phyloP scores from a whole-genome alignment of 441 rosid species.

The Eutrema salsugineum region DNA sequence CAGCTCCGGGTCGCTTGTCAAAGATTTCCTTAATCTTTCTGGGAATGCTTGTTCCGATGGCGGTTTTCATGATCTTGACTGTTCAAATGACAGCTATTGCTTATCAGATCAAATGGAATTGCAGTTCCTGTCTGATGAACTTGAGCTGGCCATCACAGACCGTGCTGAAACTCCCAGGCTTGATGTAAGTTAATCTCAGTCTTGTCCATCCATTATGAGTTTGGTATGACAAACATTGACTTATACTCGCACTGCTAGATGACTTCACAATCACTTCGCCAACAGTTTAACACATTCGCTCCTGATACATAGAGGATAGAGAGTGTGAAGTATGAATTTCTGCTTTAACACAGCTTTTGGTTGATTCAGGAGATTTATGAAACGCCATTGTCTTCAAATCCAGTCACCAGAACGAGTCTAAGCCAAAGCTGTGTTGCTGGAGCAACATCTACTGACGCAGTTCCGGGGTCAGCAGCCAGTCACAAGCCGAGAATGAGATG shows the following conservation, averaged over 20 bases:
- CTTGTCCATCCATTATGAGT: neutral
- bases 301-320: neutral
- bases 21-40: conserved; percentile 48
- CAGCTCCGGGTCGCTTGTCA: conserved; percentile 45
- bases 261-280: neutral
- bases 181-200: conserved; percentile 51
- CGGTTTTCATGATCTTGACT: conserved; percentile 44
- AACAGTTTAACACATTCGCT: neutral
- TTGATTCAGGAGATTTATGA: conserved; percentile 71
- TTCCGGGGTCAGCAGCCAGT: conserved; percentile 40
- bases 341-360: conserved; percentile 19
- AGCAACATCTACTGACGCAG: conserved; percentile 36
- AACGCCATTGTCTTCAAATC: conserved; percentile 39
- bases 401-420: conserved; percentile 30
- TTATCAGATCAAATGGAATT: conserved; percentile 67
- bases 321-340: neutral
- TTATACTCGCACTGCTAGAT: neutral
- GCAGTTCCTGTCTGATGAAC: conserved; percentile 77
- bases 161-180: conserved; percentile 74
- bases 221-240: neutral
- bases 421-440: conserved; percentile 36
- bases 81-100: conserved; percentile 39
- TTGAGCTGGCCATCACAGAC: conserved; percentile 73
- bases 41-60: conserved; percentile 47
- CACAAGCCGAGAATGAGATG: conserved; percentile 91